Evolutionary conservation across 2,329 filamentous ascomycete species (phyloP), one percentile per base, ranked within the genome.

Genomic region (Saccharata proteae): DNA sequence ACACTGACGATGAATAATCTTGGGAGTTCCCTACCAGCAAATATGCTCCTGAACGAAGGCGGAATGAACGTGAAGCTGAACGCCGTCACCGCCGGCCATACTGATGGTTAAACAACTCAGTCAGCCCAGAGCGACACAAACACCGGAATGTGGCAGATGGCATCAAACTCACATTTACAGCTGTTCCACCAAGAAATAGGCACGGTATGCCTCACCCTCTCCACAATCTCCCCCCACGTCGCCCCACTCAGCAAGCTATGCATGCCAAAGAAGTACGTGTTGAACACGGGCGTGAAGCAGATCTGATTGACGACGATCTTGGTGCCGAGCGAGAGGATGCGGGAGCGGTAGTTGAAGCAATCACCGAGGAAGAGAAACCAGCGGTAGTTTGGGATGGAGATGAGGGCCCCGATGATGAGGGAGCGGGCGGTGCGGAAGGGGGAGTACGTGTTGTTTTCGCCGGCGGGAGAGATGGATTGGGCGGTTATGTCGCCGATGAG

Each of bases 31-130:
- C 16, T 30, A 26, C 57, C 83, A 0, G 79, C 74, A 43, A 93
- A 90, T 11, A 93, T 68, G 44, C 75, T 81, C 30, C 86, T 66
- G 55, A 83, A 88, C 48, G 88, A 75, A 28, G 84, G 64, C 16
- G 77, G 73, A 4, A 94, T 62, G 46, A 83, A 90, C n/a, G 79
- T 74, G 48, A 94, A 92, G 53, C 69, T 86, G 49, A 94, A 77
- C 0, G 84, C 84, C 10, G 80, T 92, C 11, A 93, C 79, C 0
- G 74, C 74, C 0, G 86, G 88, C 86, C 86, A 94, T 15, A 94
- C 56, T 35, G 5, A 3, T 7, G n/a, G n/a, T n/a, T n/a, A n/a
- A n/a, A n/a, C n/a, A n/a, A n/a, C n/a, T n/a, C n/a, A n/a, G n/a
- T n/a, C n/a, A n/a, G n/a, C n/a, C n/a, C n/a, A n/a, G n/a, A n/a